These are phyloP conservation scores for Pulveroboletus sp. DNA, from an alignment of 768 basidiomycete genomes.

Conservation along the genomic window DNA sequence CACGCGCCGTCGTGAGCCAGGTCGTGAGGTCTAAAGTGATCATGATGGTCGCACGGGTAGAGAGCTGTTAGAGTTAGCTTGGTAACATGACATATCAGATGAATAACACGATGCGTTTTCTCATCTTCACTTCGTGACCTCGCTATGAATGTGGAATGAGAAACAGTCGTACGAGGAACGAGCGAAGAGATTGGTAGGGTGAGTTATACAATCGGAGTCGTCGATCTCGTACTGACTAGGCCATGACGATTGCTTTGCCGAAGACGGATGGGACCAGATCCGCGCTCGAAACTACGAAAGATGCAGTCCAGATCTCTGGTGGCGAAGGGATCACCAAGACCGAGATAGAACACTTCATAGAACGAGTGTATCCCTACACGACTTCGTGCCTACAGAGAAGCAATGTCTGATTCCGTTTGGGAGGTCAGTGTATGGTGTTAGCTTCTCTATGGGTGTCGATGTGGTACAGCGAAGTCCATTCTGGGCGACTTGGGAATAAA, in stretches of 20 bases:
- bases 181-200: constrained; percentile 61
- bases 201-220: too few relatives aligned
- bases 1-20: constrained; percentile 74
- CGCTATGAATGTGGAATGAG: neutral
- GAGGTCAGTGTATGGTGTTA: constrained; percentile 15
- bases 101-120: constrained; percentile 59
- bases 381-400: too few relatives aligned
- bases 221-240: neutral
- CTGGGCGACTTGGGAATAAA: constrained; percentile 58
- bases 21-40: constrained; percentile 79
- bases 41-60: constrained; percentile 64
- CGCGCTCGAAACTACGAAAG: constrained; percentile 52
- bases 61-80: constrained; percentile 73
- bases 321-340: constrained; percentile 81
- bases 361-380: constrained; percentile 53
- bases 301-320: constrained; percentile 83
- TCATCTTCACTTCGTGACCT: neutral
- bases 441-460: neutral
- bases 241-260: constrained; percentile 50
- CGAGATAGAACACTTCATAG: constrained; percentile 75
- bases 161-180: constrained; percentile 65
- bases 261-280: constrained; percentile 55
- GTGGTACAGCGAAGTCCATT: constrained; percentile 47
- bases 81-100: constrained; percentile 81
- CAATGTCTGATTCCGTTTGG: constrained; percentile 26